These are phyloP conservation scores for Collybia sordida DNA, from an alignment of 768 basidiomycete genomes.

Conservation along the genomic window DNA sequence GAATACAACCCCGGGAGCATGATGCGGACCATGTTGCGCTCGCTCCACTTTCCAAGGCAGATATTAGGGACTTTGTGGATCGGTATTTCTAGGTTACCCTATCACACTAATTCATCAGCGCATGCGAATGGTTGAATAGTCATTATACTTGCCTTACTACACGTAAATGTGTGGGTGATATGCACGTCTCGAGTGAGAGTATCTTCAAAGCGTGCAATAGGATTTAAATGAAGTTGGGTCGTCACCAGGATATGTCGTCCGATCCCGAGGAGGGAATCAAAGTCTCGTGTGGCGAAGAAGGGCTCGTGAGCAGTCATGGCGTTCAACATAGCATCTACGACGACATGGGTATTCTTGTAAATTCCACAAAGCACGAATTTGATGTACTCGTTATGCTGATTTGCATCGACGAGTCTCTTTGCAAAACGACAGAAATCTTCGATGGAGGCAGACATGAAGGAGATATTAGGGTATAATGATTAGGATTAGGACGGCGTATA, in stretches of 20 bases:
- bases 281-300: constrained; percentile 12
- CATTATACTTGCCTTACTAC: neutral
- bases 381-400: neutral
- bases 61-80: constrained; percentile 30
- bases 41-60: constrained; percentile 18
- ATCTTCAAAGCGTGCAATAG: constrained; percentile 6
- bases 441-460: too few relatives aligned
- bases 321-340: constrained; percentile 3
- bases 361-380: constrained; percentile 2
- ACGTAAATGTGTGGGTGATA: neutral
- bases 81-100: constrained; percentile 6
- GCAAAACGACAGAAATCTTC: too few relatives aligned
- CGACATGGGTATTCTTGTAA: neutral
- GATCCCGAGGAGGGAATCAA: constrained; percentile 19
- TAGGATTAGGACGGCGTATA: too few relatives aligned
- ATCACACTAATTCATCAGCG: neutral
- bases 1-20: constrained; percentile 23
- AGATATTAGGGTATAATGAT: too few relatives aligned
- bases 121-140: neutral
- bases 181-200: constrained; percentile 7
- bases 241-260: constrained; percentile 6
- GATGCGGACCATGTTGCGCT: constrained; percentile 16
- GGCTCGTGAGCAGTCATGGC: neutral
- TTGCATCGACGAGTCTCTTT: too few relatives aligned
- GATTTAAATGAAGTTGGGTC: too few relatives aligned